Conservation (phyloP, 2,329 filamentous ascomycete species). For the Diaporthe humulicola region DNA sequence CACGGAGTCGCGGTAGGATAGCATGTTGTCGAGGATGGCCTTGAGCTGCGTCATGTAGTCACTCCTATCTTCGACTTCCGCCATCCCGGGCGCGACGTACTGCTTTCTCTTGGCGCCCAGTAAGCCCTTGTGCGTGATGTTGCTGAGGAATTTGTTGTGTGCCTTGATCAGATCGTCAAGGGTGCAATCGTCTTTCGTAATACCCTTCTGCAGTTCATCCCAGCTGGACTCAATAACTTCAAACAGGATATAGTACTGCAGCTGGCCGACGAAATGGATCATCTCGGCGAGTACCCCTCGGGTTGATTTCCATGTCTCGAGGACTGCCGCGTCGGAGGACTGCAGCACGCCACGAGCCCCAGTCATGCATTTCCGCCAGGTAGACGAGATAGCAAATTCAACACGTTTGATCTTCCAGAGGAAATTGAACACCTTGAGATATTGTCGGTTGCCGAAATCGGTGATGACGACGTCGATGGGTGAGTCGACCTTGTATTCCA, state of each 20-base stretch:
- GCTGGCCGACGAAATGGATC: constrained; percentile 97
- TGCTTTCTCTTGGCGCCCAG: constrained; percentile 76
- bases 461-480: constrained; percentile 98
- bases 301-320: constrained; percentile 89
- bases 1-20: constrained; percentile 91
- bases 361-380: constrained; percentile 97
- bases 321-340: constrained; percentile 76
- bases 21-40: constrained; percentile 93
- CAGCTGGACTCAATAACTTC: constrained; percentile 98
- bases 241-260: constrained; percentile 98
- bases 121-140: constrained; percentile 96
- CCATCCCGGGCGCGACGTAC: constrained; percentile 51
- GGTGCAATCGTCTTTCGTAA: constrained; percentile 88
- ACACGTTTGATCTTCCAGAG: constrained; percentile 98
- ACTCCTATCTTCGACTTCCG: constrained; percentile 73
- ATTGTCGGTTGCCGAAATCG: constrained; percentile 94
- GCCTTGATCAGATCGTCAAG: constrained; percentile 95
- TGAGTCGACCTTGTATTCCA: constrained; percentile 98
- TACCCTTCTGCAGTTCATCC: constrained; percentile 87
- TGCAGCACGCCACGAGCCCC: constrained; percentile 92
- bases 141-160: constrained; percentile 89
- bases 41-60: constrained; percentile 92
- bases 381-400: constrained; percentile 90
- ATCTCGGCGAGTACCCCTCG: constrained; percentile 94
- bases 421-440: constrained; percentile 99